Evolutionary conservation across 2,329 filamentous ascomycete species (phyloP).

Genomic region (Paraconiothyrium brasiliense): DNA sequence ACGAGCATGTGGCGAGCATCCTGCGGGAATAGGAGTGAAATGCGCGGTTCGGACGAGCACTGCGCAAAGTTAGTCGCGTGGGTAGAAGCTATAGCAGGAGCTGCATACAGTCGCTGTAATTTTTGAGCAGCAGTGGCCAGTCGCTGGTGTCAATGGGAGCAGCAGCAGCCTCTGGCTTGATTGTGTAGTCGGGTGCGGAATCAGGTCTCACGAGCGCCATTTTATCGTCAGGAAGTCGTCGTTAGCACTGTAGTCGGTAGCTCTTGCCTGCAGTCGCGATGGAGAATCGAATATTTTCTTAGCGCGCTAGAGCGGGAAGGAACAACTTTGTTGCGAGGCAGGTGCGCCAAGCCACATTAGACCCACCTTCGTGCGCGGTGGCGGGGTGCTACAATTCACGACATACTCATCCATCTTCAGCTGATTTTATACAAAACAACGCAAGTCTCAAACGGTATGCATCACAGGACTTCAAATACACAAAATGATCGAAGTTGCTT

Average conservation of each 20-base stretch:
- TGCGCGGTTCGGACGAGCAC: conserved; percentile 93
- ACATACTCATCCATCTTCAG: neutral
- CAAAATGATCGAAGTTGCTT: neutral
- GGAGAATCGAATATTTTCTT: conserved; percentile 19
- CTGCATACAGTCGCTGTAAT: conserved; percentile 87
- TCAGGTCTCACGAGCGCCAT: conserved; percentile 47
- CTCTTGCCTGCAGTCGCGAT: conserved; percentile 15
- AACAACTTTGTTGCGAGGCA: conserved; percentile 13
- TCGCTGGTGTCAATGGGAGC: conserved; percentile 84
- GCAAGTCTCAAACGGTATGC: neutral
- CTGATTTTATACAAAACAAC: neutral
- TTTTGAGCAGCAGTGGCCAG: conserved; percentile 94
- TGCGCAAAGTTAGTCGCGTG: conserved; percentile 52
- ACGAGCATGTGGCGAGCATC: conserved; percentile 89
- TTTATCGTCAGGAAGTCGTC: conserved; percentile 31
- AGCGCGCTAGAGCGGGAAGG: conserved; percentile 13
- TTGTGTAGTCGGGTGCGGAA: conserved; percentile 71
- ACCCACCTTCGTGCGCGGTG: neutral
- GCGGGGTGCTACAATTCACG: neutral
- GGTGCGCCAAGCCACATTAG: neutral
- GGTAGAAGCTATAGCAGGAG: conserved; percentile 33
- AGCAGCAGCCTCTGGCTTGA: conserved; percentile 88
- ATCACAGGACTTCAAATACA: neutral
- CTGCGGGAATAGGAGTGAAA: conserved; percentile 95
- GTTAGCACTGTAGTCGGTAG: conserved; percentile 40